Conservation (phyloP, 768 basidiomycete genomes). For the Lentinula aciculospora region DNA sequence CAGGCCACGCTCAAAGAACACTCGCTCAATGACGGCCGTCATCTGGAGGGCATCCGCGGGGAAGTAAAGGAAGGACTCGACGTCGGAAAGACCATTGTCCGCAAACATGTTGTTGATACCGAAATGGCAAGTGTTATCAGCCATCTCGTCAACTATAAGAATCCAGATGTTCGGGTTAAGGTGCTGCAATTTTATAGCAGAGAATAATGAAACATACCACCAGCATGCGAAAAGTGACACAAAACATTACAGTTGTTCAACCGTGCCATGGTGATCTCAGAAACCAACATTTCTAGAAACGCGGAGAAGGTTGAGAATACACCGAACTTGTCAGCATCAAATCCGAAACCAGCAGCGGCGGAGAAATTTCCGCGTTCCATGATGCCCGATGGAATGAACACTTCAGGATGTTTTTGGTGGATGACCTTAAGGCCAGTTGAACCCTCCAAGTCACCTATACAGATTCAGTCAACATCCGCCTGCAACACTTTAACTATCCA, state of each 20-base stretch:
- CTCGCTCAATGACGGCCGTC: conserved; percentile 65
- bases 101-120: conserved; percentile 85
- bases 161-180: neutral
- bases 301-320: conserved; percentile 90
- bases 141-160: conserved; percentile 61
- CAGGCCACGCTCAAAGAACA: conserved; percentile 79
- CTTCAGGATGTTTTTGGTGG: conserved; percentile 87
- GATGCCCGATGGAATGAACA: conserved; percentile 79
- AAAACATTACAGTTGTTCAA: conserved; percentile 86
- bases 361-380: conserved; percentile 85
- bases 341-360: conserved; percentile 85
- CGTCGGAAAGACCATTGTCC: conserved; percentile 82
- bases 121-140: conserved; percentile 57
- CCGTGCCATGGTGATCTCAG: conserved; percentile 90
- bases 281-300: conserved; percentile 87
- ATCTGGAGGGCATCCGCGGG: conserved; percentile 82
- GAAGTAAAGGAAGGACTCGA: conserved; percentile 80
- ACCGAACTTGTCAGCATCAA: conserved; percentile 75
- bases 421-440: conserved; percentile 87
- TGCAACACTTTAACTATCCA: neutral
- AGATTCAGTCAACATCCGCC: conserved; percentile 7
- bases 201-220: conserved; percentile 40
- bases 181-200: neutral
- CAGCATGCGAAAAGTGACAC: conserved; percentile 86
- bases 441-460: conserved; percentile 74